Base-by-base conservation (phyloP, 148 eudicot species). In the Arbutus unedo region DNA sequence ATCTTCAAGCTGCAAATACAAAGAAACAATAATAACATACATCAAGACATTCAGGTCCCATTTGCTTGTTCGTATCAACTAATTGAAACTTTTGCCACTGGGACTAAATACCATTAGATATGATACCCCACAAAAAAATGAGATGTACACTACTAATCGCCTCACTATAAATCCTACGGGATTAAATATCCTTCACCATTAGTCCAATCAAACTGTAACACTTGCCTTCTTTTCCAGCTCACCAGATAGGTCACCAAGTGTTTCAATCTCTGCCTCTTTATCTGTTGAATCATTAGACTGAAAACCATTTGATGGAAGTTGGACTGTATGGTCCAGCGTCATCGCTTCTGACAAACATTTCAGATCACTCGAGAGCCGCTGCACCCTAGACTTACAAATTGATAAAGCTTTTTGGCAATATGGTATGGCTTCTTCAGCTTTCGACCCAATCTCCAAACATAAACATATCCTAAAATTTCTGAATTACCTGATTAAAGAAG, bases 401-500 rank as follows among this genome's bases (percentile, higher is more conserved):
- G 93, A 92, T 77, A 94, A 82, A 81, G 98, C 97, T 87, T 88
- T 96, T 85, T 96, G 80, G 82, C 98, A 96, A 82, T 94, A 94
- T 4, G 97, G 97, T 72, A 93, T 91, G 82, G 99, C 98, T 85
- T 94, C 97, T 81, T 91, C 81, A 74, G 92, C 89, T 85, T 86
- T 93, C 77, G 92, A 92, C 75, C 98, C 97, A 84, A 92, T 86
- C 89, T 96, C 97, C 64, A 96, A 83, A 79, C 96, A 91, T 81
- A 96, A 81, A 86, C 98, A 93, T 68, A 96, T 94, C 87, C 98
- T 93, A 83, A 94, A 94, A 80, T 94, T 96, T 88, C 99, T 94
- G 88, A 14, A 77, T 25, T 80, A 66, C 80, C 38, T 48, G 56
- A 91, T 96, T 81, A 96, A 92, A 93, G 89, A 78, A 82, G 81